Evolutionary conservation across 2,329 filamentous ascomycete species (phyloP), one percentile per base, ranked within the genome.

Genomic region (Remersonia thermophila): DNA sequence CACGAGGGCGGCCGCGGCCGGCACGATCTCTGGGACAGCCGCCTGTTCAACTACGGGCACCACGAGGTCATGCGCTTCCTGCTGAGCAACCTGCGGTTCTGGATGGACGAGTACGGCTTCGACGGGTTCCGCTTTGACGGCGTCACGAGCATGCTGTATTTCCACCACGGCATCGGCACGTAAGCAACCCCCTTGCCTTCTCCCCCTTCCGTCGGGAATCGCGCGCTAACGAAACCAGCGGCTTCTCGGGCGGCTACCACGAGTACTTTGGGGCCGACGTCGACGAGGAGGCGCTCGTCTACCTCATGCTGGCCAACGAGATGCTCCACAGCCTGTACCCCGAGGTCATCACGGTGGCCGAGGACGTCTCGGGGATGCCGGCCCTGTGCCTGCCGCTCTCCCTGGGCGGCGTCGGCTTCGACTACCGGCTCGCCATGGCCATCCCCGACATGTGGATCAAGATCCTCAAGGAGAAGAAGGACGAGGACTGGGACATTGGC

Each of bases 371-470:
- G 7, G 91, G 91, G 13, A 98, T 98, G 91, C 91, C 91, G 12
- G 89, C 86, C n/a, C 67, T 98, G 32, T 96, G 91, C 58, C 61
- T 98, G 27, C 77, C 83, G 6, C 66, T 95, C 27, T 79, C 81
- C 1, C 67, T 95, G 2, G 91, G 91, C 13, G 91, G 91, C 43
- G 77, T 96, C 48, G 91, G 91, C 17, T 98, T 98, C 56, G 91
- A 98, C 61, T 98, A 98, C 60, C 77, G 91, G 47, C 74, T 98
- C 23, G 87, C 87, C 37, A 98, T 98, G 91, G 91, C 91, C 4
- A 78, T 98, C 44, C 91, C 91, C 3, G 91, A 98, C 58, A 83
- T 98, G 76, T 98, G 93, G 77, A 98, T 98, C 69, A 98, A 98
- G 64, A 84, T 93, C 55, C 61, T 96, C 43, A 98, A 98, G 60